These are phyloP conservation scores for Neofusicoccum laricinum DNA, from an alignment of 2,329 filamentous ascomycete genomes.

Conservation along the genomic window DNA sequence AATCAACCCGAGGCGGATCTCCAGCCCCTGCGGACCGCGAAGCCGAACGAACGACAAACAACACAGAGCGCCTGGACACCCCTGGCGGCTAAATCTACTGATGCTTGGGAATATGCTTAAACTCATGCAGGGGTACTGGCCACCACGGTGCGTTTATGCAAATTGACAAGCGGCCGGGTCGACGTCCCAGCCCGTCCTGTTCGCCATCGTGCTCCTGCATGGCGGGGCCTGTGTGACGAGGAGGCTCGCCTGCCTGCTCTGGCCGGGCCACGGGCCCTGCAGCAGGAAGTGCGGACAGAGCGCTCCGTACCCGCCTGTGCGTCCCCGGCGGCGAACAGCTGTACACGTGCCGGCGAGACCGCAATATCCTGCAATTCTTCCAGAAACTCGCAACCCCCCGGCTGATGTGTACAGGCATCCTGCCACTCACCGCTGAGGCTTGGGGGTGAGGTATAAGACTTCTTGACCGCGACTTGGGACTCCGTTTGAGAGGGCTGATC, in stretches of 20 bases:
- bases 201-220: no score
- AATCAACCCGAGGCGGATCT: slow-evolving; percentile 13
- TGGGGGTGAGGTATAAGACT: background rate
- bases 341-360: background rate
- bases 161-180: background rate
- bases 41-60: background rate
- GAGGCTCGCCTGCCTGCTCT: no score
- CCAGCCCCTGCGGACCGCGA: slow-evolving; percentile 9
- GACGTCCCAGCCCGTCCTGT: background rate
- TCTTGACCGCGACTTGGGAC: background rate
- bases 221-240: no score
- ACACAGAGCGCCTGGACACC: background rate
- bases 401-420: background rate
- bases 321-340: background rate
- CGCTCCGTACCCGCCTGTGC: background rate
- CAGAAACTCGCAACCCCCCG: background rate
- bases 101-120: slow-evolving; percentile 11
- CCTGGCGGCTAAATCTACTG: background rate
- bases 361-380: background rate
- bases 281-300: background rate
- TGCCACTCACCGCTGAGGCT: background rate
- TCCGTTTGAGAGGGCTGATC: background rate
- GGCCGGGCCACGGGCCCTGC: no score
- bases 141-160: background rate
- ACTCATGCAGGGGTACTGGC: background rate